Percentiles rank a stretch among this genome's conserved stretches.
These are phyloP conservation scores for Camellia oleifera DNA, from an alignment of 179 eudicot genomes.

Conservation along the genomic window DNA sequence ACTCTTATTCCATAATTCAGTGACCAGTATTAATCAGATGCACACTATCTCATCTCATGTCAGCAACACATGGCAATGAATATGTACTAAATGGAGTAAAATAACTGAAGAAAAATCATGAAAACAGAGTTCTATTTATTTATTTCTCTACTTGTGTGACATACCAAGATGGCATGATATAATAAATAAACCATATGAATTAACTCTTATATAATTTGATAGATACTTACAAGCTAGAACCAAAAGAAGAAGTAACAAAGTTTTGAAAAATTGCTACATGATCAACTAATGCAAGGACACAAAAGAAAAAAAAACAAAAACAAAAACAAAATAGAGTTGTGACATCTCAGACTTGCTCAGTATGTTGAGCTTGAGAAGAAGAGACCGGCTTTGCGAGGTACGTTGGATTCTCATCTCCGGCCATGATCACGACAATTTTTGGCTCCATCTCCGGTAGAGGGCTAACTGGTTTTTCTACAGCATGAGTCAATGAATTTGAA, in stretches of 20 bases:
- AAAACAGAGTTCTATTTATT: too few relatives aligned
- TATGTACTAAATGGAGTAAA: too few relatives aligned
- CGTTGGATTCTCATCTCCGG: conserved; percentile 48
- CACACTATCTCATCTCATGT: too few relatives aligned
- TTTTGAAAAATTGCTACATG: background rate
- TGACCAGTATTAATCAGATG: too few relatives aligned
- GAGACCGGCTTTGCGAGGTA: conserved; percentile 35
- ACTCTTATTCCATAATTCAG: too few relatives aligned
- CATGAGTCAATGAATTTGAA: background rate
- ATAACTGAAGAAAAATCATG: too few relatives aligned
- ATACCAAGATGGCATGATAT: too few relatives aligned
- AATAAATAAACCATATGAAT: too few relatives aligned
- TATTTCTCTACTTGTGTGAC: too few relatives aligned
- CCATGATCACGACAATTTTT: conserved; percentile 52
- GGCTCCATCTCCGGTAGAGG: conserved; percentile 41
- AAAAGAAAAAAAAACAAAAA: background rate
- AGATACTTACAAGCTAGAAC: too few relatives aligned
- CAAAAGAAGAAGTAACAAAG: background rate
- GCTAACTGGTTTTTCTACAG: conserved; percentile 14
- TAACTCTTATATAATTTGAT: too few relatives aligned
- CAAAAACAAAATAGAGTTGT: background rate
- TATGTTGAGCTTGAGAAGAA: background rate
- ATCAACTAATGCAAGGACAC: background rate
- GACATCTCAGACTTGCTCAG: conserved; percentile 5
- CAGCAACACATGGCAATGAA: too few relatives aligned